phyloP scores from a whole-genome alignment of 2,329 filamentous ascomycete genomes.

The Fusarium foetens region DNA sequence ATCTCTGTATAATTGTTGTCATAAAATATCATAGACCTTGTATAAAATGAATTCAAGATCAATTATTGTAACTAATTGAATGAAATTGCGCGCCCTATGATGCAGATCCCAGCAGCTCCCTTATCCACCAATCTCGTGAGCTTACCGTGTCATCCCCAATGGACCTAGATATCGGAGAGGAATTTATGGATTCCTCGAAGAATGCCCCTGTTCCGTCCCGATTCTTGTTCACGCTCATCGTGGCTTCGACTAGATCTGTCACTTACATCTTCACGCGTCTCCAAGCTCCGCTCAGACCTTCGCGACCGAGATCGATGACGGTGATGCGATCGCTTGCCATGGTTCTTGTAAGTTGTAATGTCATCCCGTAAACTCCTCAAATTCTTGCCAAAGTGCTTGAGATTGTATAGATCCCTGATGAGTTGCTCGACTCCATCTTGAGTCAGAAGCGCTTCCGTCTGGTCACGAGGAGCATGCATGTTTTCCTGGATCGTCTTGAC shows the following conservation, averaged over 20 bases:
- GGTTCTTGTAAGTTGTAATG: neutral
- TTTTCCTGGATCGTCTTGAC: conserved; percentile 21
- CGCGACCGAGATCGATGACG: neutral
- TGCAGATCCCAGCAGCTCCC: neutral
- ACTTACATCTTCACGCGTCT: neutral
- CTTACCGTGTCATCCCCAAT: fast-evolving
- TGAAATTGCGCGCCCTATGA: neutral
- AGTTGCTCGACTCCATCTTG: neutral
- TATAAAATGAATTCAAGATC: neutral
- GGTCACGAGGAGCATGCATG: neutral
- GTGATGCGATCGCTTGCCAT: neutral
- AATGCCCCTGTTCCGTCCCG: neutral
- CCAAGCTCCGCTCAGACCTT: neutral
- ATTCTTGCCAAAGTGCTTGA: conserved; percentile 19
- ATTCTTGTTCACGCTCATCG: neutral
- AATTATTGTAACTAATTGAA: neutral
- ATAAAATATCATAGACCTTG: neutral
- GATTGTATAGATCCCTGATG: conserved; percentile 9
- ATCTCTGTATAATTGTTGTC: neutral
- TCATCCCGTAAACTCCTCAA: conserved; percentile 9
- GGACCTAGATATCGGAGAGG: neutral
- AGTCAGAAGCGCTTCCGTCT: conserved; percentile 3
- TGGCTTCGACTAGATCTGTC: neutral
- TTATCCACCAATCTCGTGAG: neutral
- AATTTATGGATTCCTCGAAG: neutral